These are phyloP conservation scores for Stenocarpella maydis DNA, from an alignment of 2,329 filamentous ascomycete genomes.

Conservation along the genomic window DNA sequence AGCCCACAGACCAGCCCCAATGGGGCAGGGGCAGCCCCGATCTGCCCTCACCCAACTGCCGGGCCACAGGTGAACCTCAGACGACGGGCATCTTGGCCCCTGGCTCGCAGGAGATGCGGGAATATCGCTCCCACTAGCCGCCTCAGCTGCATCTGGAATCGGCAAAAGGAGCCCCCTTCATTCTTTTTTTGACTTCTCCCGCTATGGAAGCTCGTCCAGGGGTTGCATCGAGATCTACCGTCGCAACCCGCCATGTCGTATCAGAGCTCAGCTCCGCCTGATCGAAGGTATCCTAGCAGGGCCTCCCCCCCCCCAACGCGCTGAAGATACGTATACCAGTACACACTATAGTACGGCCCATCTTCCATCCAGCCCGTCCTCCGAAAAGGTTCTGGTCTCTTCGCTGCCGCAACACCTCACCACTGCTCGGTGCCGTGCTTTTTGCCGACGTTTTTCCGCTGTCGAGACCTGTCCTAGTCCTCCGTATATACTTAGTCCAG, in stretches of 20 bases:
- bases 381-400: background rate
- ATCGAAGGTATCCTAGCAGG: background rate
- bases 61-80: slow-evolving; percentile 9
- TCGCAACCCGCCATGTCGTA: slow-evolving; percentile 17
- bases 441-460: too few relatives aligned
- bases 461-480: background rate
- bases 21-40: background rate
- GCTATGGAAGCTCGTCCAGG: slow-evolving; percentile 20
- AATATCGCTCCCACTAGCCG: background rate
- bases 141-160: background rate
- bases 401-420: too few relatives aligned
- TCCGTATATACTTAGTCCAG: background rate
- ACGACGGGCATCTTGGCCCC: slow-evolving; percentile 6
- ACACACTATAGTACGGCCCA: slow-evolving; percentile 1
- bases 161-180: background rate
- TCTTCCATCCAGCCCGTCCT: slow-evolving; percentile 1
- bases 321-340: too few relatives aligned
- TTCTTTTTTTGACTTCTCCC: background rate
- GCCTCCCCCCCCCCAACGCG: background rate
- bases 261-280: background rate
- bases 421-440: too few relatives aligned
- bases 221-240: slow-evolving; percentile 23
- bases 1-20: background rate
- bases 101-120: background rate
- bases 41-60: background rate